A percentile compares a stretch with the other conserved stretches of the same genome.
Conservation (phyloP, 139 green algal species). For the Picochlorum costavermella region DNA sequence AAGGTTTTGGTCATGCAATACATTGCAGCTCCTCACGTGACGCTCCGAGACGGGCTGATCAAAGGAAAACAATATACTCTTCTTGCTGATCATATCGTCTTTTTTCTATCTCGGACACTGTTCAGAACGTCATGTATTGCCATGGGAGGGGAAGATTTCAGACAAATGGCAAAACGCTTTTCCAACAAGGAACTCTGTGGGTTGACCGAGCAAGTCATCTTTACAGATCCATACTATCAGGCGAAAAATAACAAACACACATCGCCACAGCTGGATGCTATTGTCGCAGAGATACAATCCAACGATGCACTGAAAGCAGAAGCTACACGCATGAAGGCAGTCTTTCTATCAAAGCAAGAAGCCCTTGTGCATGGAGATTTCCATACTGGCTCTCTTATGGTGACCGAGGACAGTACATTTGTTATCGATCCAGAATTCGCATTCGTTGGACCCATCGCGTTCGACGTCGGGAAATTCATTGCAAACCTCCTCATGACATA, state of each 20-base stretch:
- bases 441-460: conserved; percentile 89
- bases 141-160: conserved; percentile 43
- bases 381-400: conserved; percentile 94
- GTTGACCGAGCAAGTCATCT: conserved; percentile 93
- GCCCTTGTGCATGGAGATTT: conserved; percentile 94
- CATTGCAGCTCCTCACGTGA: conserved; percentile 71
- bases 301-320: conserved; percentile 67
- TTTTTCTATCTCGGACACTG: conserved; percentile 72
- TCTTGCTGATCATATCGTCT: conserved; percentile 59
- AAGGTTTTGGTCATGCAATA: conserved; percentile 75
- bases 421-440: conserved; percentile 96
- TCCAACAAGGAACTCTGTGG: conserved; percentile 82
- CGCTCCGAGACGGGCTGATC: conserved; percentile 69
- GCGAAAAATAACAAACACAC: conserved; percentile 65
- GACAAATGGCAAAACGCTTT: conserved; percentile 24
- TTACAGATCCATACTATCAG: conserved; percentile 84
- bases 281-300: conserved; percentile 46
- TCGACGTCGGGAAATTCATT: conserved; percentile 94
- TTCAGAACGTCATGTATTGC: conserved; percentile 80
- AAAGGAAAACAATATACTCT: conserved; percentile 57
- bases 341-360: conserved; percentile 65
- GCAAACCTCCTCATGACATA: conserved; percentile 85
- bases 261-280: conserved; percentile 70
- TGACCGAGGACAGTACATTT: conserved; percentile 42
- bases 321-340: conserved; percentile 56